Percentiles rank a stretch among this genome's conserved stretches.
Conservation (phyloP, 2,329 filamentous ascomycete genomes). For the Curvularia sp. region DNA sequence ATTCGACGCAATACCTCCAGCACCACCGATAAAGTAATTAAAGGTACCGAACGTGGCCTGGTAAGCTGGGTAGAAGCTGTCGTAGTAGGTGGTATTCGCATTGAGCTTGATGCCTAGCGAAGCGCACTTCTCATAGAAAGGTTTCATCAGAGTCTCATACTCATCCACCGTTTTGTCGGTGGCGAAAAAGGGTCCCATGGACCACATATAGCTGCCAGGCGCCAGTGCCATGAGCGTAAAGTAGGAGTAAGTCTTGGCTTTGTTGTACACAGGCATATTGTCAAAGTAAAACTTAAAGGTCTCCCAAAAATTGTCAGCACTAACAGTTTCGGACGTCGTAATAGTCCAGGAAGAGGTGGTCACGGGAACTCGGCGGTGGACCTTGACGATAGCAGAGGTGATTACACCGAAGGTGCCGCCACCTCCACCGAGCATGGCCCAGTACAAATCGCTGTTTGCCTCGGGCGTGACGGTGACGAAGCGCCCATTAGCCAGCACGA, state of each 20-base stretch:
- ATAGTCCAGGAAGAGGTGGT: conserved; percentile 45
- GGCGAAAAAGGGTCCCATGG: conserved; percentile 40
- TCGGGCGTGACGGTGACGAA: conserved; percentile 37
- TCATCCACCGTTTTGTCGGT: conserved; percentile 36
- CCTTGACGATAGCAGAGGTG: conserved; percentile 43
- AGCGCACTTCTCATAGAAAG: conserved; percentile 34
- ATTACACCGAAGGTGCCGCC: conserved; percentile 48
- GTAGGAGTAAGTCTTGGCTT: conserved; percentile 40
- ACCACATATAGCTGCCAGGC: conserved; percentile 34
- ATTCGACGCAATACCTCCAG: conserved; percentile 41
- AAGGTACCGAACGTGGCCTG: conserved; percentile 37
- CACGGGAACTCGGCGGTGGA: conserved; percentile 42
- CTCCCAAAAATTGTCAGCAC: conserved; percentile 43
- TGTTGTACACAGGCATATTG: conserved; percentile 34
- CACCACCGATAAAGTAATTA: conserved; percentile 39
- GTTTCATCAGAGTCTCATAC: conserved; percentile 33
- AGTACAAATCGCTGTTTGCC: conserved; percentile 51
- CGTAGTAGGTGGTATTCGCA: conserved; percentile 32
- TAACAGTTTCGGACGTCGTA: conserved; percentile 38
- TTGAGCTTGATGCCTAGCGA: conserved; percentile 36
- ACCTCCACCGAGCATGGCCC: conserved; percentile 50
- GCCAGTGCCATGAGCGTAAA: conserved; percentile 36
- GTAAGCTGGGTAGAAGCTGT: conserved; percentile 42
- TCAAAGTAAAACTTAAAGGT: conserved; percentile 34
- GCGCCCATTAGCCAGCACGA: conserved; percentile 38